phyloP scores from a whole-genome alignment of 306 rosid genomes.

The Geum urbanum region DNA sequence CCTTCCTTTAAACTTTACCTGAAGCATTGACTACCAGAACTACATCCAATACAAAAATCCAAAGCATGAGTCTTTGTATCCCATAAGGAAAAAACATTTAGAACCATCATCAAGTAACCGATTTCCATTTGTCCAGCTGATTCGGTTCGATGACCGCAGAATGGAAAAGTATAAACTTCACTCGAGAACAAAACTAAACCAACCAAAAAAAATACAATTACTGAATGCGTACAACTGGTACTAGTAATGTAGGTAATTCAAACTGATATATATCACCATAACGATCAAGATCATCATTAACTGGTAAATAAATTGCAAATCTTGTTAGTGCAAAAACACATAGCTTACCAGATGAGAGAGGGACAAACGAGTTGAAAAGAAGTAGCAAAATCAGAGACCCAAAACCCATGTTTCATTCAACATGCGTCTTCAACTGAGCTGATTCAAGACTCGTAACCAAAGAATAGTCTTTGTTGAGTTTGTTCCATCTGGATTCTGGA shows the following conservation, averaged over 20 bases:
- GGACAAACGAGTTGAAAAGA: slow-evolving; percentile 43
- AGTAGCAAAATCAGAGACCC: slow-evolving; percentile 45
- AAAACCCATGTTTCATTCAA: slow-evolving; percentile 25
- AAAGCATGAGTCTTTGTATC: too few relatives aligned
- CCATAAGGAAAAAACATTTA: not conserved
- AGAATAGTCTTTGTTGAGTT: not conserved
- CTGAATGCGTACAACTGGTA: too few relatives aligned
- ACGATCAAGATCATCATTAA: not conserved
- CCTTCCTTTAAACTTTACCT: not conserved
- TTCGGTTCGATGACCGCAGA: not conserved
- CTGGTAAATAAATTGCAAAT: slow-evolving; percentile 9
- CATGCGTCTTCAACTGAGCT: slow-evolving; percentile 7
- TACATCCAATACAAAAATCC: too few relatives aligned
- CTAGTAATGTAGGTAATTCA: too few relatives aligned
- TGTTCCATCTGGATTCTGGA: not conserved
- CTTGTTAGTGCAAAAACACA: not conserved
- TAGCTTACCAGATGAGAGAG: slow-evolving; percentile 41
- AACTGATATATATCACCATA: not conserved
- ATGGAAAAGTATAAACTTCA: not conserved
- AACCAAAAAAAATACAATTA: not conserved
- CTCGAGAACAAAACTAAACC: not conserved
- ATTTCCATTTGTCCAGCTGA: not conserved
- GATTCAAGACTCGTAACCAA: not conserved
- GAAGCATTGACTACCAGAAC: not conserved
- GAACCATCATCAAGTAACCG: not conserved